phyloP scores from a whole-genome alignment of 108 stramenopile species.

The Cylindrotheca fusiformis region DNA sequence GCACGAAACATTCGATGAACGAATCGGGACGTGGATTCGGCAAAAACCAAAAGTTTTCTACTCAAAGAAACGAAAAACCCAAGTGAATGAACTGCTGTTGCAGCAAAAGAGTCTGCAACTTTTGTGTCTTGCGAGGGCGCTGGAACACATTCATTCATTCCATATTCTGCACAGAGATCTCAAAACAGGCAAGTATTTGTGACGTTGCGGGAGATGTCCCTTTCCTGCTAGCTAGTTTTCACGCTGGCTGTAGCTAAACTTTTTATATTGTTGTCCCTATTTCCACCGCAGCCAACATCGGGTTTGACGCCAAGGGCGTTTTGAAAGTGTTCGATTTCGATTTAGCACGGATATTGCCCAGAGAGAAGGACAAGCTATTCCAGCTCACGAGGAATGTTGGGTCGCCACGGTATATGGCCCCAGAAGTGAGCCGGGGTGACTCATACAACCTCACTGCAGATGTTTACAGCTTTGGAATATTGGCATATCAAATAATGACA shows the following conservation, averaged over 20 bases:
- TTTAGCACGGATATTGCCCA: conserved; percentile 16
- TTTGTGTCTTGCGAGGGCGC: neutral
- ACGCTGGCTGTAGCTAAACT: neutral
- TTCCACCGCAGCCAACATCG: conserved; percentile 6
- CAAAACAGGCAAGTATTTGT: conserved; percentile 29
- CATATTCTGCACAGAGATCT: conserved; percentile 50
- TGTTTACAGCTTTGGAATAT: conserved; percentile 57
- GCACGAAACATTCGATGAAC: neutral
- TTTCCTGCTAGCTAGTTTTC: neutral
- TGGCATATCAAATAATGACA: conserved; percentile 55
- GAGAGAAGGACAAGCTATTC: conserved; percentile 1
- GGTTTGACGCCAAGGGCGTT: neutral
- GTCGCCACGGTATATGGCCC: conserved; percentile 66
- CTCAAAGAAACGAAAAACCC: neutral
- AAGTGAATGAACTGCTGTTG: neutral
- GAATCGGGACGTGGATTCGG: neutral
- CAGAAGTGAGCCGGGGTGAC: conserved; percentile 52
- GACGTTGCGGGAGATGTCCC: neutral
- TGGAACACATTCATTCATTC: neutral
- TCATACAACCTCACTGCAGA: conserved; percentile 67
- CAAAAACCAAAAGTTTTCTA: neutral
- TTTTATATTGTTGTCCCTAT: neutral
- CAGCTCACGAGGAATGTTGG: conserved; percentile 29
- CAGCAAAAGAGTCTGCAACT: neutral
- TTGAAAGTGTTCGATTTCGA: conserved; percentile 35